phyloP scores from a whole-genome alignment of 345 rosid genomes.

The Tarenaya hassleriana region DNA sequence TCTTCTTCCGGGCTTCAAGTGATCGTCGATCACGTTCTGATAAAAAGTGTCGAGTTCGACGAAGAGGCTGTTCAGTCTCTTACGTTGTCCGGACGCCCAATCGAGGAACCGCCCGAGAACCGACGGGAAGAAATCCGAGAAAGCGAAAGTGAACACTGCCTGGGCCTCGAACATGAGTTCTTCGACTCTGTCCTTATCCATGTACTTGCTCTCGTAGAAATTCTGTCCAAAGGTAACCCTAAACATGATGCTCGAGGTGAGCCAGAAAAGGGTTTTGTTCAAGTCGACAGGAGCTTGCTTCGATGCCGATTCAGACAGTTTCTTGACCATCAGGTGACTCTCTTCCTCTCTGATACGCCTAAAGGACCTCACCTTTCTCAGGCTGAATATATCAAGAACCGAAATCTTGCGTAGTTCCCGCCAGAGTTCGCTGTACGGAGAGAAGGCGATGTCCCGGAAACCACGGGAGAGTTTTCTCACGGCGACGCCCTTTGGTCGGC shows the following conservation, averaged over 20 bases:
- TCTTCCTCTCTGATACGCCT: conserved; percentile 27
- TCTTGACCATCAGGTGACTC: conserved; percentile 21
- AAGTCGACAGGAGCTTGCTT: conserved; percentile 20
- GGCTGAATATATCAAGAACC: conserved; percentile 10
- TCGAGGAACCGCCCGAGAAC: conserved; percentile 41
- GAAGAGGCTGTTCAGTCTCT: conserved; percentile 26
- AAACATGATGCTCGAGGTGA: conserved; percentile 7
- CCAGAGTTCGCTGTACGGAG: conserved; percentile 26
- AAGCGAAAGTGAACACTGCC: conserved; percentile 1
- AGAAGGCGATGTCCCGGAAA: conserved; percentile 13
- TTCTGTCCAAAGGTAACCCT: conserved; percentile 20
- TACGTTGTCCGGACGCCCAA: conserved; percentile 25
- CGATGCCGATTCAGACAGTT: conserved; percentile 15
- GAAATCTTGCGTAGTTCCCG: conserved; percentile 28
- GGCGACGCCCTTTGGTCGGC: conserved; percentile 19
- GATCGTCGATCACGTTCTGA: conserved; percentile 33
- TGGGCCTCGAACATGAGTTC: conserved; percentile 17
- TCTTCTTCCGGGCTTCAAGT: conserved; percentile 35
- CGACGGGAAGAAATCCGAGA: conserved; percentile 1
- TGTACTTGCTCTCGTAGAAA: conserved; percentile 1
- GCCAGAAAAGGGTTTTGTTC: background rate
- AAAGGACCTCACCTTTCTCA: conserved; percentile 16
- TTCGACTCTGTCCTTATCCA: conserved; percentile 11
- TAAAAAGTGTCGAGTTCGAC: conserved; percentile 25
- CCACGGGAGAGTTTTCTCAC: conserved; percentile 12